A percentile compares a stretch with the other conserved stretches of the same genome.
Evolutionary conservation across 257 asterid genomes (phyloP).

Genomic region (Capsicum chinense): DNA sequence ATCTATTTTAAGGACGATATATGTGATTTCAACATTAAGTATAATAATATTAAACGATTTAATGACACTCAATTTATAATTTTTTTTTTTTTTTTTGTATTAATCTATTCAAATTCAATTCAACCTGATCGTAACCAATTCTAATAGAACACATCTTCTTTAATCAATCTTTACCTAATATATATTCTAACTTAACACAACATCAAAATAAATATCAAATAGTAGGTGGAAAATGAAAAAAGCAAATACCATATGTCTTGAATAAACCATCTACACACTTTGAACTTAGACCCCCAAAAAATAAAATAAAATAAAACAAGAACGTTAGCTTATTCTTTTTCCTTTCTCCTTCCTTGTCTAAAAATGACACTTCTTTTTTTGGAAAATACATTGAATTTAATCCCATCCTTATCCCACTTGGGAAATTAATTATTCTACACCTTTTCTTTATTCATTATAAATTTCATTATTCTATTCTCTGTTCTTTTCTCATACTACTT

Average conservation of each 20-base stretch:
- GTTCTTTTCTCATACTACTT: neutral
- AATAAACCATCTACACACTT: neutral
- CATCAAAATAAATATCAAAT: fast-evolving
- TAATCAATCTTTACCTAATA: too few species aligned
- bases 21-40: too few species aligned
- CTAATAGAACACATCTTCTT: too few species aligned
- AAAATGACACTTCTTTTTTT: neutral
- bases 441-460: neutral
- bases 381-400: neutral
- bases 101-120: too few species aligned
- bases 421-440: neutral
- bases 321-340: neutral
- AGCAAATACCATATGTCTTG: neutral
- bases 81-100: too few species aligned
- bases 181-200: neutral
- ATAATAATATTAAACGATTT: too few species aligned
- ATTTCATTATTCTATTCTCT: neutral
- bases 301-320: neutral
- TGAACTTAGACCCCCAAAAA: neutral
- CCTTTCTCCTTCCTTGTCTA: neutral
- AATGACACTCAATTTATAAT: too few species aligned
- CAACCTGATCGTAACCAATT: too few species aligned
- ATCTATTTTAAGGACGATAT: too few species aligned
- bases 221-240: neutral
- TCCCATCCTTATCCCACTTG: neutral